Percentiles rank a stretch among this genome's conserved stretches.
These are phyloP conservation scores for Microstegium vimineum DNA, from an alignment of 176 grass and related monocot species.

Conservation along the genomic window DNA sequence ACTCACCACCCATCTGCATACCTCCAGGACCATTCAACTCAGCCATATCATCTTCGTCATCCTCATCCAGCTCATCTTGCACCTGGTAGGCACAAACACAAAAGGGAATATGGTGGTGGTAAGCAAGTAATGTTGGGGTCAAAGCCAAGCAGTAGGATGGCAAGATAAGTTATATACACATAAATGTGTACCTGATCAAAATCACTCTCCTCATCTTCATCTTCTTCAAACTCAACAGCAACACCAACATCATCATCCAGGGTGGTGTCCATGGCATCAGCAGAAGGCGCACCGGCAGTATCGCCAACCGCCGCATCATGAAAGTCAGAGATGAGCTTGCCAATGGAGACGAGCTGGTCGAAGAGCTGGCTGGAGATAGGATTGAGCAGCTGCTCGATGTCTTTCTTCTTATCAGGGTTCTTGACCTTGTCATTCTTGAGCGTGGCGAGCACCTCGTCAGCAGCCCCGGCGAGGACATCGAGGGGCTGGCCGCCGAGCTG, in stretches of 20 bases:
- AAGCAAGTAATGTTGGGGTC: background rate
- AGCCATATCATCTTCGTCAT: constrained; percentile 56
- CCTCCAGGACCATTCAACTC: constrained; percentile 55
- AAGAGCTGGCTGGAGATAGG: constrained; percentile 66
- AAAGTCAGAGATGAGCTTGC: constrained; percentile 79
- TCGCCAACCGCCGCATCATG: constrained; percentile 46
- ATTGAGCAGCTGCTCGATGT: constrained; percentile 86
- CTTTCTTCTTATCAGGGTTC: constrained; percentile 91
- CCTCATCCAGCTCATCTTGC: constrained; percentile 90
- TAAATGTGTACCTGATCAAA: constrained; percentile 57
- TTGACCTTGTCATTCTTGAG: constrained; percentile 86
- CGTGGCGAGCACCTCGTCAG: constrained; percentile 68
- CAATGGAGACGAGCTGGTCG: constrained; percentile 77
- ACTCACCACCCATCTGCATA: constrained; percentile 79
- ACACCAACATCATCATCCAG: constrained; percentile 86
- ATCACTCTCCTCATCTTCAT: constrained; percentile 87
- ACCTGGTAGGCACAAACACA: constrained; percentile 38
- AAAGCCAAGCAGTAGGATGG: background rate
- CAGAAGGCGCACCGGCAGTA: constrained; percentile 3
- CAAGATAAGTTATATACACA: background rate
- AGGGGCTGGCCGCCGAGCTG: constrained; percentile 78
- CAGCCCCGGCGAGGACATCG: constrained; percentile 62
- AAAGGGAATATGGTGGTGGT: background rate
- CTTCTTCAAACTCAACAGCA: constrained; percentile 89
- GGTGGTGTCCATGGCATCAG: constrained; percentile 42